These are phyloP conservation scores for Ceratocystis diversiconidia DNA, from an alignment of 2,329 filamentous ascomycete species.

Conservation along the genomic window DNA sequence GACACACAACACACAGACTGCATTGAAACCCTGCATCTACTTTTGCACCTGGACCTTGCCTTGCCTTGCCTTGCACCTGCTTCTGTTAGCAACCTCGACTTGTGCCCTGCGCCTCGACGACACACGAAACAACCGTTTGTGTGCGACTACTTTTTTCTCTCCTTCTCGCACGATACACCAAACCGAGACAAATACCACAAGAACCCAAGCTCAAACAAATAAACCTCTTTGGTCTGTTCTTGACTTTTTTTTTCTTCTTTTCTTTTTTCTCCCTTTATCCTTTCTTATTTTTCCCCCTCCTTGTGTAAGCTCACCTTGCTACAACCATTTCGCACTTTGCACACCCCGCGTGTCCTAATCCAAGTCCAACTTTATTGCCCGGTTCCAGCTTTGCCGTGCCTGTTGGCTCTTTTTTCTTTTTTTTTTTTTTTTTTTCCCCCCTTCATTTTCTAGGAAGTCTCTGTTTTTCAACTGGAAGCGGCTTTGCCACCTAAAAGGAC, in stretches of 20 bases:
- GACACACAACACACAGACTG: conserved; percentile 7
- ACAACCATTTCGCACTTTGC: conserved; percentile 4
- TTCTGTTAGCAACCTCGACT: conserved; percentile 5
- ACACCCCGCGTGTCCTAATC: conserved; percentile 13
- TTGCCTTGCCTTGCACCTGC: conserved; percentile 6
- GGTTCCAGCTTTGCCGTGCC: not conserved
- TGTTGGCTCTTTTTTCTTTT: conserved; percentile 9
- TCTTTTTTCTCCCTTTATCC: conserved; percentile 3
- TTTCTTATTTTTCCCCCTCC: not conserved
- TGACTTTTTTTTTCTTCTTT: conserved; percentile 7
- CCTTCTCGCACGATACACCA: not conserved
- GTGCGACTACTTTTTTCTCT: conserved; percentile 10
- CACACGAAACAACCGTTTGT: conserved; percentile 5
- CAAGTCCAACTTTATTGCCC: conserved; percentile 11
- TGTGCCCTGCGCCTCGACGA: conserved; percentile 6
- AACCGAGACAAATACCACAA: conserved; percentile 3
- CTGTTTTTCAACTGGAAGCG: not conserved
- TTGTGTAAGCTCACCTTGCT: conserved; percentile 8
- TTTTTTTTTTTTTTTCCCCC: conserved; percentile 9
- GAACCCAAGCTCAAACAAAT: conserved; percentile 8
- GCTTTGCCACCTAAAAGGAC: not conserved
- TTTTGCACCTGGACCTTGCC: conserved; percentile 7
- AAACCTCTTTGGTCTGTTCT: not conserved
- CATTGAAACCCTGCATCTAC: conserved; percentile 5
- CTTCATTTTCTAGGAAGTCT: not conserved